phyloP scores from a whole-genome alignment of 352 stramenopile genomes.

The Globisporangium apiculatum region DNA sequence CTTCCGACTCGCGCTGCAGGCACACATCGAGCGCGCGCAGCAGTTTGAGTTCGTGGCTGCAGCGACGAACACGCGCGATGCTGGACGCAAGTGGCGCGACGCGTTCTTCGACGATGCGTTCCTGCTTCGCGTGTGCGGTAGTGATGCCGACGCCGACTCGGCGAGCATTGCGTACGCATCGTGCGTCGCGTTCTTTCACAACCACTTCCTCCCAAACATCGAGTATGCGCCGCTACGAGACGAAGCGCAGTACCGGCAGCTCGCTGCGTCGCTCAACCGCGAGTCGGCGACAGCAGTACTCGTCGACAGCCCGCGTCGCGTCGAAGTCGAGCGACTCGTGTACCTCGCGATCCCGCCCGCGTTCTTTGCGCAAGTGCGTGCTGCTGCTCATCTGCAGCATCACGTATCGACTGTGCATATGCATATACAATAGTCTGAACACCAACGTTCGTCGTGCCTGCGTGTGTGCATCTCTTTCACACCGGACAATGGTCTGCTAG shows the following conservation, averaged over 20 bases:
- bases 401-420: no score
- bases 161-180: neutral
- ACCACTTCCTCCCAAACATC: conserved; percentile 29
- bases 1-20: conserved; percentile 47
- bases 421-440: no score
- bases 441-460: no score
- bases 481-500: conserved; percentile 5
- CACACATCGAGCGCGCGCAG: conserved; percentile 1
- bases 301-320: neutral
- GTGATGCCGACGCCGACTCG: neutral
- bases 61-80: conserved; percentile 22
- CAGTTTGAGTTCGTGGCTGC: conserved; percentile 36
- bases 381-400: neutral
- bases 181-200: conserved; percentile 29
- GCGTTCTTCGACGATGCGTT: conserved; percentile 32
- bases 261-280: conserved; percentile 13
- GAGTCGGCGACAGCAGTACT: neutral
- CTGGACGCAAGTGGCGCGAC: conserved; percentile 24
- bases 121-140: conserved; percentile 28
- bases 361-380: conserved; percentile 48
- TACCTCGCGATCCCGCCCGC: conserved; percentile 75
- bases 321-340: conserved; percentile 42
- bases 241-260: conserved; percentile 23
- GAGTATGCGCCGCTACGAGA: conserved; percentile 35
- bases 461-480: no score